Evolutionary conservation across 805 yeast genomes (phyloP), one percentile per base, ranked within the genome.

Genomic region (Komagataella populi): DNA sequence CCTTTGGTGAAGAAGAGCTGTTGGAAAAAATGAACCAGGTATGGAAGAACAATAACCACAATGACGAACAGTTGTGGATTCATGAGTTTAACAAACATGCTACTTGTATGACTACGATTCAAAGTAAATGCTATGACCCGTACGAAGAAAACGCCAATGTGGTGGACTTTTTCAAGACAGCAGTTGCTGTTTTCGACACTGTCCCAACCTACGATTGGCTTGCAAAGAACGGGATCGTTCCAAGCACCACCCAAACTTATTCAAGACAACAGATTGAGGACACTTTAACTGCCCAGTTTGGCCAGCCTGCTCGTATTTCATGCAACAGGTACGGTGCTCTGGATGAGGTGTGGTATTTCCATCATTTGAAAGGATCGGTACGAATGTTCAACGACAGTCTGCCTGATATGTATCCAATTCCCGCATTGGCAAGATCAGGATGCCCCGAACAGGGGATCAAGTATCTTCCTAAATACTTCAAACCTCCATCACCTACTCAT

Each of bases 41-140:
- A 54, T 90, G 97, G 97, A 83, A 84, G 63, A 83, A 84, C 59
- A 76, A 75, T 60, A 79, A 77, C 49, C 87, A 87, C 8, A 64
- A 76, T 52, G 91, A 84, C 62, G 81, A 78, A 53, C 62, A 73
- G 5, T 69, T 90, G 49, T 90, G 98, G 98, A 73, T 77, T 43
- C 96, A 90, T 66, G 97, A 90, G 66, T 90, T 78, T 73, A 89
- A 90, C 70, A 90, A 90, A 64, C 98, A 90, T 63, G 97, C 90
- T 22, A 88, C 96, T 7, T 90, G 97, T 67, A 81, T 89, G 74
- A 78, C 82, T 48, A 88, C 96, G 1, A 70, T 90, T 48, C 78
- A 74, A 52, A 86, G 93, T 3, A 57, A 64, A 4, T 90, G 98
- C 64, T 89, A 88, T 65, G 67, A 67, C 6, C 58, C 55, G 18